Percentiles rank a stretch among this genome's conserved stretches.
Conservation (phyloP, 1,139 yeast genomes). For the Suhomyces maxii region DNA sequence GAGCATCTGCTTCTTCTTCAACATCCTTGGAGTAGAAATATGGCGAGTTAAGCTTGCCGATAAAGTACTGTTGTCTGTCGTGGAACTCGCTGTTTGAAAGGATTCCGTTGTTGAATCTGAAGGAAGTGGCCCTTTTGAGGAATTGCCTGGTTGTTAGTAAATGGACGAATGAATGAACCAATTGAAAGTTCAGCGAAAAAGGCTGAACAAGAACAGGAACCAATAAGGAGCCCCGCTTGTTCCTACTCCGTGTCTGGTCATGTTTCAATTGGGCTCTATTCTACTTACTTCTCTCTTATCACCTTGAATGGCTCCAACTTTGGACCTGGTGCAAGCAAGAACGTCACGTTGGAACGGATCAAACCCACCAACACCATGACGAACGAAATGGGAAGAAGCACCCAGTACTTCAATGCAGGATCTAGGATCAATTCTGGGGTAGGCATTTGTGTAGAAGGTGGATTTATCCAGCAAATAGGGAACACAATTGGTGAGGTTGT, state of each 20-base stretch:
- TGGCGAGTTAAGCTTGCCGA: slow-evolving; percentile 50
- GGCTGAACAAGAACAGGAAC: no score
- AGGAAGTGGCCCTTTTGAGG: slow-evolving; percentile 54
- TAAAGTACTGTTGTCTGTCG: slow-evolving; percentile 45
- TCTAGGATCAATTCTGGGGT: slow-evolving; percentile 56
- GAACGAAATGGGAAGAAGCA: slow-evolving; percentile 79
- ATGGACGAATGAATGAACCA: background rate
- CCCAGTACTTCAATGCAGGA: slow-evolving; percentile 87
- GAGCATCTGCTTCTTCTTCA: slow-evolving; percentile 43
- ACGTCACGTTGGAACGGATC: slow-evolving; percentile 67
- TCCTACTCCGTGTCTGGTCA: no score
- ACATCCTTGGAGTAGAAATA: slow-evolving; percentile 46
- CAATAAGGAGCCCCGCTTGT: no score
- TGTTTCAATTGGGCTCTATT: no score
- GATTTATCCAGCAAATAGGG: background rate
- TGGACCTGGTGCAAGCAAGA: slow-evolving; percentile 57
- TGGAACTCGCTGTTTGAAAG: slow-evolving; percentile 49
- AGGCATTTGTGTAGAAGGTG: slow-evolving; percentile 4
- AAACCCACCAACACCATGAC: slow-evolving; percentile 93
- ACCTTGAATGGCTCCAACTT: slow-evolving; percentile 53
- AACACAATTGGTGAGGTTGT: background rate
- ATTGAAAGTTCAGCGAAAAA: background rate
- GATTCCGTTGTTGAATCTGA: slow-evolving; percentile 50
- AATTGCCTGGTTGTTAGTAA: slow-evolving; percentile 36
- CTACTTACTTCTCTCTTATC: slow-evolving; percentile 57